These are phyloP conservation scores for Penicillium angulare DNA, from an alignment of 495 filamentous ascomycete species.

Conservation along the genomic window DNA sequence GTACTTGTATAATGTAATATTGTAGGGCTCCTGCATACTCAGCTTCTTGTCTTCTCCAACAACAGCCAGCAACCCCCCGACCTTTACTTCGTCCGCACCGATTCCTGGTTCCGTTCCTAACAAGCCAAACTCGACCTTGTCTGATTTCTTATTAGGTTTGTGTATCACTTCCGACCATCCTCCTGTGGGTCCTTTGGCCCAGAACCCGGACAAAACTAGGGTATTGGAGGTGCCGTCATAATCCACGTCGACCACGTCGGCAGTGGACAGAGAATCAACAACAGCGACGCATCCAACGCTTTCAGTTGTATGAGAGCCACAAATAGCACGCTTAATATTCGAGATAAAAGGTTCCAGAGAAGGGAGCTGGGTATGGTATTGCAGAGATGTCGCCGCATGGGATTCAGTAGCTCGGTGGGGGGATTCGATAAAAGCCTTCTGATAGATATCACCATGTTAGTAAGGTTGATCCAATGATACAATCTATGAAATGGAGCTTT, in stretches of 20 bases:
- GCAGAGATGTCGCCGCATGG: constrained; percentile 60
- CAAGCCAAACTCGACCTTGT: constrained; percentile 78
- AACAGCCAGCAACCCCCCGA: constrained; percentile 77
- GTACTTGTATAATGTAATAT: neutral
- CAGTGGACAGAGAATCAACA: constrained; percentile 42
- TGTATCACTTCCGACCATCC: constrained; percentile 52
- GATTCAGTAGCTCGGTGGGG: constrained; percentile 63
- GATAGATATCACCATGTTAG: neutral
- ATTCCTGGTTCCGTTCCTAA: constrained; percentile 62
- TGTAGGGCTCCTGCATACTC: constrained; percentile 47
- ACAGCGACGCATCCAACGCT: constrained; percentile 31
- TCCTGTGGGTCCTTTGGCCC: constrained; percentile 45
- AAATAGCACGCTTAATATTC: constrained; percentile 59
- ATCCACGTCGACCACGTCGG: constrained; percentile 71
- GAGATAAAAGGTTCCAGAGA: constrained; percentile 52
- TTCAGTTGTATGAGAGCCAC: constrained; percentile 30
- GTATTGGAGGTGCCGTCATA: constrained; percentile 70
- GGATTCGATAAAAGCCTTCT: constrained; percentile 68
- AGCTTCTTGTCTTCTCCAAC: constrained; percentile 70
- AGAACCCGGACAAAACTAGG: constrained; percentile 60
- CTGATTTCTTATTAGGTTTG: constrained; percentile 31
- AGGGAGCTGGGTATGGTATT: constrained; percentile 66
- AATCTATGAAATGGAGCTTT: no score
- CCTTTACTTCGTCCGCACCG: constrained; percentile 68
- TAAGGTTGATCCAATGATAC: no score